Evolutionary conservation across 306 rosid genomes (phyloP).

Genomic region (Cajanus cajan): DNA sequence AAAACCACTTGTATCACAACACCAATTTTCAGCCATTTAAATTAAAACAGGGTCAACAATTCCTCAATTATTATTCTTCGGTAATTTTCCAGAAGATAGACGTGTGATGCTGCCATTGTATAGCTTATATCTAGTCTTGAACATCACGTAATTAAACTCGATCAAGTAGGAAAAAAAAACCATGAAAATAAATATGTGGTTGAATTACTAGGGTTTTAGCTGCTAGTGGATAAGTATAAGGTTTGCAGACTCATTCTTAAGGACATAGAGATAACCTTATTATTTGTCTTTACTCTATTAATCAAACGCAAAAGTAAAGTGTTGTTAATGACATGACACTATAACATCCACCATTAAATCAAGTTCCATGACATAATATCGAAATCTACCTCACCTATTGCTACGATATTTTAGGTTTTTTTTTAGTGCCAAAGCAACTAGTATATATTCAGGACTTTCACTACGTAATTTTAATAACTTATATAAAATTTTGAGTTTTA

Average conservation of each 20-base stretch:
- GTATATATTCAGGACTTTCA: no score
- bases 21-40: conserved; percentile 28
- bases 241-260: neutral
- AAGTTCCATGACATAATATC: neutral
- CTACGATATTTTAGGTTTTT: neutral
- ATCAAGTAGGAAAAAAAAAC: neutral
- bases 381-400: neutral
- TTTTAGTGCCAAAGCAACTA: neutral
- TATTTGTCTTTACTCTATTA: neutral
- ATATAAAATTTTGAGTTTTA: no score
- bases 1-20: neutral
- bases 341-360: neutral
- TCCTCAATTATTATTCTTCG: neutral
- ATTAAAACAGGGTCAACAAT: neutral
- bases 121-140: neutral
- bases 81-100: neutral
- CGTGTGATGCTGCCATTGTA: neutral
- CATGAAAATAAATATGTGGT: neutral
- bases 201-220: conserved; percentile 5
- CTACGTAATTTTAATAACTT: no score
- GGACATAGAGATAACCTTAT: neutral
- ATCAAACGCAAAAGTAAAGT: neutral
- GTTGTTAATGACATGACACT: neutral
- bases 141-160: neutral
- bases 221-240: conserved; percentile 26